A percentile compares a stretch with the other conserved stretches of the same genome.
phyloP scores from a whole-genome alignment of 1,139 yeast genomes.

The Nakaseomyces delphensis region DNA sequence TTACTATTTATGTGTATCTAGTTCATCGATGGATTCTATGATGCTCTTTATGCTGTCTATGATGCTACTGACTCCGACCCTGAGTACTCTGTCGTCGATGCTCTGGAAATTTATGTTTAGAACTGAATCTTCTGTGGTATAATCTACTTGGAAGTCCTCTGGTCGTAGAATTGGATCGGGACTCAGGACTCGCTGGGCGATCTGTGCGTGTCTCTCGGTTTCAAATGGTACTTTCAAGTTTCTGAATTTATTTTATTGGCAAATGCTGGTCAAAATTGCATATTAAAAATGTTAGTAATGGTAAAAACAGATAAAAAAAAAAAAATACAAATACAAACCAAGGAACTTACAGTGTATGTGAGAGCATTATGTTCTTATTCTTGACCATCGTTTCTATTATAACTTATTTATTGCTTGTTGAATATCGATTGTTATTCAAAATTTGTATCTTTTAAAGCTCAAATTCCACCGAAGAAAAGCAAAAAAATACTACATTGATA shows the following conservation, averaged over 20 bases:
- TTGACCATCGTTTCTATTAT: neutral
- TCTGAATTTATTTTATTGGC: too few species aligned
- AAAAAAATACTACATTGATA: neutral
- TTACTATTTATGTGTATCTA: slow-evolving; percentile 27
- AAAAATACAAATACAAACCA: slow-evolving; percentile 5
- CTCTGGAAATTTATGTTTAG: slow-evolving; percentile 45
- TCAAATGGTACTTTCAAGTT: slow-evolving; percentile 55
- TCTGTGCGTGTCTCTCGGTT: slow-evolving; percentile 47
- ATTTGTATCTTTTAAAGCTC: too few species aligned
- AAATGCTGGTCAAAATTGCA: too few species aligned
- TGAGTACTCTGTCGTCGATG: slow-evolving; percentile 51
- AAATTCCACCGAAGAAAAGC: too few species aligned
- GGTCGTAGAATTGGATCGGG: slow-evolving; percentile 79
- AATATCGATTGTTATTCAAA: too few species aligned
- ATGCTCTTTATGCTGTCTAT: slow-evolving; percentile 61
- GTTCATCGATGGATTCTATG: slow-evolving; percentile 61
- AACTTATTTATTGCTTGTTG: too few species aligned
- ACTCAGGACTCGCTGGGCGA: slow-evolving; percentile 49
- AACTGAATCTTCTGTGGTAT: slow-evolving; percentile 27
- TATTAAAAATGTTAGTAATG: too few species aligned
- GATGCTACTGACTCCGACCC: slow-evolving; percentile 63
- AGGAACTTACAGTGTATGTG: slow-evolving; percentile 9
- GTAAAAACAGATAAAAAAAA: slow-evolving; percentile 10
- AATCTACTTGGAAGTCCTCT: slow-evolving; percentile 45
- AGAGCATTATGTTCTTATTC: slow-evolving; percentile 1